phyloP scores from a whole-genome alignment of 2,329 filamentous ascomycete species.

The Cercospora berteroae region DNA sequence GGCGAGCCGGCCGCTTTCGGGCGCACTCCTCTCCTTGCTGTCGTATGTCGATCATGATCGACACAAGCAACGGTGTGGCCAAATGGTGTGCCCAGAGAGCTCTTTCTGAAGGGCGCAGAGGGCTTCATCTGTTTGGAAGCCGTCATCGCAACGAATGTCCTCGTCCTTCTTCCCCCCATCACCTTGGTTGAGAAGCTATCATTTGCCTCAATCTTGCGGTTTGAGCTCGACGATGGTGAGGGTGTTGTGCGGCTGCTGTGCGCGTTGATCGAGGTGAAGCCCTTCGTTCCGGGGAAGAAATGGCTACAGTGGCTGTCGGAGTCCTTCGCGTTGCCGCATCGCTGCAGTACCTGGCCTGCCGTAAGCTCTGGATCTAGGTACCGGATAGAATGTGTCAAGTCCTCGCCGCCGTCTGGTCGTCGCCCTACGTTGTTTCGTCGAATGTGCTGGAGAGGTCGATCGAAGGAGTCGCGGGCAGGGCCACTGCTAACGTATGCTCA shows the following conservation, averaged over 20 bases:
- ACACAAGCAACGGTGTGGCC: background rate
- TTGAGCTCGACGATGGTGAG: background rate
- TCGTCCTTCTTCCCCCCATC: background rate
- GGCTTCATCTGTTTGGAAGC: background rate
- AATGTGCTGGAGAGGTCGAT: background rate
- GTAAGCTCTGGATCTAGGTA: background rate
- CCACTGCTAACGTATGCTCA: background rate
- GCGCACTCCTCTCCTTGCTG: background rate
- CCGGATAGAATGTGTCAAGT: background rate
- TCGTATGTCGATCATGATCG: background rate
- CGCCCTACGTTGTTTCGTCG: background rate
- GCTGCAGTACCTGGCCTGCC: background rate
- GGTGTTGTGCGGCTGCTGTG: background rate
- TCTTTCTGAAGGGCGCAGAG: background rate
- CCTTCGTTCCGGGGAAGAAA: background rate
- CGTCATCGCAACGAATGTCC: background rate
- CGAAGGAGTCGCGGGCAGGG: background rate
- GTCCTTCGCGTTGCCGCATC: background rate
- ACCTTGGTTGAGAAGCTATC: background rate
- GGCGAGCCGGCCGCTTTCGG: background rate
- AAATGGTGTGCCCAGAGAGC: background rate
- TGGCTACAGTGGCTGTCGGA: background rate
- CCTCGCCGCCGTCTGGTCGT: background rate
- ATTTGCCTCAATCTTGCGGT: background rate
- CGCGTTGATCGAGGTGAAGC: background rate